Conservation (phyloP, 2,329 filamentous ascomycete species). For the Fonsecaea pugnacius region DNA sequence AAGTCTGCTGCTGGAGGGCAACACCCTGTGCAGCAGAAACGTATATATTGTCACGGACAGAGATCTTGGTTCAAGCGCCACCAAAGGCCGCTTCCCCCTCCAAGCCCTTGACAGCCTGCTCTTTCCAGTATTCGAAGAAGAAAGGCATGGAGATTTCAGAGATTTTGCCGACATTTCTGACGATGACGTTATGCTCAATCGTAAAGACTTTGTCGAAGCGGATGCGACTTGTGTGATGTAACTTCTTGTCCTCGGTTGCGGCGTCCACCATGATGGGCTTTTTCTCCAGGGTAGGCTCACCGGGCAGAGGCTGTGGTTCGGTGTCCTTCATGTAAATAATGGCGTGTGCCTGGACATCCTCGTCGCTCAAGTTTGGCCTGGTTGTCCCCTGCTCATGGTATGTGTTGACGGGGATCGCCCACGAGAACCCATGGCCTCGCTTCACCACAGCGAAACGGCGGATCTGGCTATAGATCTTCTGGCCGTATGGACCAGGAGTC, state of each 20-base stretch:
- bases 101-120: neutral
- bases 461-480: constrained; percentile 20
- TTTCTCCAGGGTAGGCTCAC: constrained; percentile 45
- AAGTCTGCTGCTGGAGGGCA: neutral
- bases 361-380: constrained; percentile 44
- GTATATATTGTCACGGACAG: neutral
- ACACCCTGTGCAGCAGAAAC: neutral
- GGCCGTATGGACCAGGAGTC: constrained; percentile 21
- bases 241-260: constrained; percentile 30
- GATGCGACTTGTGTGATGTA: constrained; percentile 45
- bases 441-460: constrained; percentile 42
- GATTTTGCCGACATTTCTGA: constrained; percentile 47
- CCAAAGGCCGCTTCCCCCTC: neutral
- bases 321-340: constrained; percentile 43
- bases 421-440: constrained; percentile 38
- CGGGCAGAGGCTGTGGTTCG: constrained; percentile 23
- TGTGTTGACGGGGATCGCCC: constrained; percentile 47
- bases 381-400: constrained; percentile 45
- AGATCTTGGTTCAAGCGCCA: neutral
- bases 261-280: constrained; percentile 44
- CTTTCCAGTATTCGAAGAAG: constrained; percentile 35
- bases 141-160: constrained; percentile 37
- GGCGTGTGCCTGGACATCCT: constrained; percentile 43
- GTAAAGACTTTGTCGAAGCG: constrained; percentile 50
- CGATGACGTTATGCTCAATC: constrained; percentile 51